Percentiles rank a stretch among this genome's conserved stretches.
Evolutionary conservation across 2,329 filamentous ascomycete species (phyloP).

Genomic region (Xylariaceae sp.): DNA sequence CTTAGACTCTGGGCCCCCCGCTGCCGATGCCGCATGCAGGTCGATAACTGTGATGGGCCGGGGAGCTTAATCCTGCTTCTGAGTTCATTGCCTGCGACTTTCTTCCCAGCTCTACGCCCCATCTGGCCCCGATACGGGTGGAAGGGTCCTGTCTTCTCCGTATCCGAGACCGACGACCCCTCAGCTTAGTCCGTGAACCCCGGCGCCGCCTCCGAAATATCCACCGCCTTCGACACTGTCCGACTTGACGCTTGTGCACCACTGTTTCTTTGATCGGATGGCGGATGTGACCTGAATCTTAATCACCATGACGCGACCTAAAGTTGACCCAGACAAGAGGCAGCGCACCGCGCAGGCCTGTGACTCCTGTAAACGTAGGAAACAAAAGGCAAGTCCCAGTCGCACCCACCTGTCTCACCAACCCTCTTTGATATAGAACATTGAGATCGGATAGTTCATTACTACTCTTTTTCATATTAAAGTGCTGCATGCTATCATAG

Average conservation of each 20-base stretch:
- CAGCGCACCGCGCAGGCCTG: slow-evolving; percentile 62
- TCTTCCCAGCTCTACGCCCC: slow-evolving; percentile 20
- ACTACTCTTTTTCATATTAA: too few species aligned
- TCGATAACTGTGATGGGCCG: slow-evolving; percentile 20
- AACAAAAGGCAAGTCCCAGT: slow-evolving; percentile 56
- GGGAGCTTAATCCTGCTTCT: slow-evolving; percentile 15
- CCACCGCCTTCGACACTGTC: slow-evolving; percentile 23
- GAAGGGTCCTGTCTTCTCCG: slow-evolving; percentile 25
- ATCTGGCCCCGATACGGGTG: slow-evolving; percentile 30
- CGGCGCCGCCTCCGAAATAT: slow-evolving; percentile 27
- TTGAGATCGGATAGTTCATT: too few species aligned
- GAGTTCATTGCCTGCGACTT: slow-evolving; percentile 16
- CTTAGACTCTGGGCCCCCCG: slow-evolving; percentile 7
- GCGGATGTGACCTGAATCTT: slow-evolving; percentile 31
- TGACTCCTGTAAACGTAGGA: slow-evolving; percentile 61
- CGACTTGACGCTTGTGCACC: slow-evolving; percentile 23
- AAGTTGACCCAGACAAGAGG: slow-evolving; percentile 55
- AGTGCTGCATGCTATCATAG: too few species aligned
- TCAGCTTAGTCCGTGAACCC: slow-evolving; percentile 23
- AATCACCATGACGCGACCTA: slow-evolving; percentile 45
- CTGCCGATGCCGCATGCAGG: slow-evolving; percentile 25
- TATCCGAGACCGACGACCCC: slow-evolving; percentile 32
- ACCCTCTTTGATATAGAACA: too few species aligned
- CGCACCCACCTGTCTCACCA: too few species aligned
- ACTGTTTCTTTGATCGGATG: slow-evolving; percentile 30